Conservation (phyloP, 495 filamentous ascomycete genomes). For the Lophium mytilinum region DNA sequence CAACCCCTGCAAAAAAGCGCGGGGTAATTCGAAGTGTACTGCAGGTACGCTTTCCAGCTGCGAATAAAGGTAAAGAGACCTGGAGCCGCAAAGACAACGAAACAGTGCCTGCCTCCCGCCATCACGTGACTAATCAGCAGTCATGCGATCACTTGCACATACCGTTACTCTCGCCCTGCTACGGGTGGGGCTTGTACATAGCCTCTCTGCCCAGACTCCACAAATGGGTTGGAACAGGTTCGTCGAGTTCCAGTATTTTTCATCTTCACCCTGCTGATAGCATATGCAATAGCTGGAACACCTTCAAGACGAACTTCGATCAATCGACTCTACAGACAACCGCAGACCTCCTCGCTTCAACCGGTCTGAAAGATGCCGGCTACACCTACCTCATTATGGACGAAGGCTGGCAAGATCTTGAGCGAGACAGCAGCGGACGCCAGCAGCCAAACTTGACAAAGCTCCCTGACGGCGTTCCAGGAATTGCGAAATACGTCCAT, state of each 20-base stretch:
- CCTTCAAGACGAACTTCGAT: slow-evolving; percentile 42
- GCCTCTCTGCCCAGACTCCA: background rate
- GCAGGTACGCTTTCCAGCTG: too few species aligned
- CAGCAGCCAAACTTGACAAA: background rate
- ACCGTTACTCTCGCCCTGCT: too few species aligned
- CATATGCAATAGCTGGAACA: slow-evolving; percentile 41
- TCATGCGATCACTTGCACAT: too few species aligned
- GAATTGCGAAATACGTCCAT: slow-evolving; percentile 51
- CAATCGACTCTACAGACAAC: slow-evolving; percentile 42
- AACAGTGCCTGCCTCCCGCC: too few species aligned
- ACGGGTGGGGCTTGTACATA: too few species aligned
- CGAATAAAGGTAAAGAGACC: too few species aligned
- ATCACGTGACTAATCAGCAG: too few species aligned
- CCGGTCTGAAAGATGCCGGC: slow-evolving; percentile 53
- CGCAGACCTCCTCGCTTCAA: slow-evolving; percentile 41
- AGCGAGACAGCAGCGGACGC: slow-evolving; percentile 36
- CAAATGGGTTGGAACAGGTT: slow-evolving; percentile 25
- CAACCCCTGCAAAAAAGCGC: too few species aligned
- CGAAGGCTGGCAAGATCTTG: slow-evolving; percentile 54
- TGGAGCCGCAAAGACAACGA: too few species aligned
- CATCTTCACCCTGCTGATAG: too few species aligned
- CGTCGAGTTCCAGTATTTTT: too few species aligned
- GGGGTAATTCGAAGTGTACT: too few species aligned
- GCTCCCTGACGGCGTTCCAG: slow-evolving; percentile 42
- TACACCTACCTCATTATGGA: slow-evolving; percentile 59